A percentile compares a stretch with the other conserved stretches of the same genome.
Evolutionary conservation across 2,329 filamentous ascomycete genomes (phyloP).

Genomic region (Cryphonectria japonica): DNA sequence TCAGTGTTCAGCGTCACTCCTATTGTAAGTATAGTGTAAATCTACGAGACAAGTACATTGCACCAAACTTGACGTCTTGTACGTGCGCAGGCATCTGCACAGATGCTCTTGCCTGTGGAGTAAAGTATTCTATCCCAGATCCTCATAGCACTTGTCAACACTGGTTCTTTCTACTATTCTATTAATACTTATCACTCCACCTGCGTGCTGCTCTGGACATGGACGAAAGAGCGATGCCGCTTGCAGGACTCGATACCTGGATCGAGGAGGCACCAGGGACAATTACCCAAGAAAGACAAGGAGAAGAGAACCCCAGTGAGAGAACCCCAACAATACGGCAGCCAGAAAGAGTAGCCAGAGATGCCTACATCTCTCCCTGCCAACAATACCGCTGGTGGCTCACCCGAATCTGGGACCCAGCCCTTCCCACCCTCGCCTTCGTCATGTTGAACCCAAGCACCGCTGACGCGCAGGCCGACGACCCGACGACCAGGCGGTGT

Average conservation of each 20-base stretch:
- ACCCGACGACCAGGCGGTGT: constrained; percentile 1
- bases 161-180: too few relatives aligned
- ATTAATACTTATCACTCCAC: not conserved
- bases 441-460: constrained; percentile 11
- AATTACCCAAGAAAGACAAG: too few relatives aligned
- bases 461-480: not conserved
- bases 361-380: not conserved
- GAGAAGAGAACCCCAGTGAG: not conserved
- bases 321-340: not conserved
- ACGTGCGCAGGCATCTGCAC: too few relatives aligned
- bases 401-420: constrained; percentile 1
- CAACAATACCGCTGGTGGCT: constrained; percentile 1
- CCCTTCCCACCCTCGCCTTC: not conserved
- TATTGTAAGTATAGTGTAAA: too few relatives aligned
- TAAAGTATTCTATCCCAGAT: too few relatives aligned
- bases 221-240: not conserved
- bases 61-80: too few relatives aligned
- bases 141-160: too few relatives aligned
- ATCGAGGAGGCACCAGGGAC: too few relatives aligned
- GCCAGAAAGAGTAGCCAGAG: not conserved
- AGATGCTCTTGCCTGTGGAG: too few relatives aligned
- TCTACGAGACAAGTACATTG: too few relatives aligned
- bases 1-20: too few relatives aligned
- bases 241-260: too few relatives aligned
- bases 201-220: not conserved